Percentiles rank a stretch among this genome's conserved stretches.
Evolutionary conservation across 179 eudicot genomes (phyloP).

Genomic region (Amaranthus tricolor): DNA sequence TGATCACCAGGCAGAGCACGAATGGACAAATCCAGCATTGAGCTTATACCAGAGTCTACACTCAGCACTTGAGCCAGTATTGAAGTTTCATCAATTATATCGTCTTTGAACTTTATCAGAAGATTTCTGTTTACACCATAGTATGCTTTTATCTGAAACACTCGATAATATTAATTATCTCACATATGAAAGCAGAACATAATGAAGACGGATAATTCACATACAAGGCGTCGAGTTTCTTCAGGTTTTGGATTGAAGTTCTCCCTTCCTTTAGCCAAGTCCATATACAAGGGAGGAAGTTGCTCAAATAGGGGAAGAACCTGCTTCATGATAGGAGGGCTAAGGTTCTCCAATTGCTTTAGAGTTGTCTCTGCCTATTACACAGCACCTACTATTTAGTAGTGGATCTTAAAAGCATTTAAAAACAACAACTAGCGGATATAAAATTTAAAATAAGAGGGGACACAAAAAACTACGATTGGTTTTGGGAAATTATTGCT

Average conservation of each 20-base stretch:
- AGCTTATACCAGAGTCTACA: slow-evolving; percentile 70
- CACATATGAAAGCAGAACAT: not conserved
- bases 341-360: slow-evolving; percentile 85
- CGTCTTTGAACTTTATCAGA: slow-evolving; percentile 85
- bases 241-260: slow-evolving; percentile 87
- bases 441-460: not conserved
- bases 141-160: slow-evolving; percentile 66
- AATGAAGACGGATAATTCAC: slow-evolving; percentile 23
- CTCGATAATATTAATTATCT: not conserved
- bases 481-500: too few relatives aligned
- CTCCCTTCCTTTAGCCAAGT: slow-evolving; percentile 89
- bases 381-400: slow-evolving; percentile 1
- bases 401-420: slow-evolving; percentile 14
- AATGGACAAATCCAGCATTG: slow-evolving; percentile 82
- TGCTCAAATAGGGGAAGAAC: slow-evolving; percentile 94
- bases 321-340: slow-evolving; percentile 91
- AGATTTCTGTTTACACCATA: slow-evolving; percentile 85
- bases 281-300: slow-evolving; percentile 93
- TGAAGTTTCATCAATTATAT: slow-evolving; percentile 87
- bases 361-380: slow-evolving; percentile 83
- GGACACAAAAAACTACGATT: not conserved
- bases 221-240: slow-evolving; percentile 87
- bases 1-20: slow-evolving; percentile 89
- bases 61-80: slow-evolving; percentile 76
- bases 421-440: slow-evolving; percentile 5